A percentile compares a stretch with the other conserved stretches of the same genome.
These are phyloP conservation scores for Leucosporidium scottii DNA, from an alignment of 768 basidiomycete species.

Conservation along the genomic window DNA sequence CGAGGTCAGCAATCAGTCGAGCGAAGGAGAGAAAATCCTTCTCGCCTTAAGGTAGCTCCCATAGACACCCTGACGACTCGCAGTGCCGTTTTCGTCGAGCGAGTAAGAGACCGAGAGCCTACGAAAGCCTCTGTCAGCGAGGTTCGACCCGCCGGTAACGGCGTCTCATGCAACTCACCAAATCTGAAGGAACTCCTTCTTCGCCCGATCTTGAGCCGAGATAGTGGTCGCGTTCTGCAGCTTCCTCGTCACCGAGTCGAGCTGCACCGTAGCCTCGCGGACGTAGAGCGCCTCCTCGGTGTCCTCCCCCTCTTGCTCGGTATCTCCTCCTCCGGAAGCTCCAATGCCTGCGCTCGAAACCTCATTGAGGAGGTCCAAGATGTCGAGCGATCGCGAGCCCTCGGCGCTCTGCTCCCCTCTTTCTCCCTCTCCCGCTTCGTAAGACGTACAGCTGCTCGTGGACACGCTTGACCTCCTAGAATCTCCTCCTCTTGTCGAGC, in stretches of 20 bases:
- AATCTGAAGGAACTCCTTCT: constrained; percentile 86
- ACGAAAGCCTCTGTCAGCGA: constrained; percentile 5
- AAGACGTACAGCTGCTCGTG: neutral
- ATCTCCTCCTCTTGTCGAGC: too few relatives aligned
- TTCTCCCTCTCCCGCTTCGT: neutral
- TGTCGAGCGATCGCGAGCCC: neutral
- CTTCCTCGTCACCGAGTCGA: constrained; percentile 79
- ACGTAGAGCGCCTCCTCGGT: neutral
- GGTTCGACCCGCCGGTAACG: too few relatives aligned
- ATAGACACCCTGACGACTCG: constrained; percentile 86
- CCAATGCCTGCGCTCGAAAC: neutral
- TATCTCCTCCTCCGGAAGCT: neutral
- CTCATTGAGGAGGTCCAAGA: neutral
- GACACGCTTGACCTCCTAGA: too few relatives aligned
- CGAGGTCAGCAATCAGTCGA: neutral
- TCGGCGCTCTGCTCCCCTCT: neutral
- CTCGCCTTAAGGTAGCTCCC: constrained; percentile 65
- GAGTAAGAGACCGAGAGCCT: constrained; percentile 87
- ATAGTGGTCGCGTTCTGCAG: constrained; percentile 83
- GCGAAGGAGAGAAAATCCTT: neutral
- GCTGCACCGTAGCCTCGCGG: constrained; percentile 50
- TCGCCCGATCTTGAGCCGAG: constrained; percentile 81
- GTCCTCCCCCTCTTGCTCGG: neutral
- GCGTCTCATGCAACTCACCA: constrained; percentile 72
- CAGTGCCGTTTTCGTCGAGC: constrained; percentile 84